Percentiles rank a stretch among this genome's conserved stretches.
Conservation (phyloP, 225 moss, liverwort and hornwort genomes). For the Straminergon stramineum region DNA sequence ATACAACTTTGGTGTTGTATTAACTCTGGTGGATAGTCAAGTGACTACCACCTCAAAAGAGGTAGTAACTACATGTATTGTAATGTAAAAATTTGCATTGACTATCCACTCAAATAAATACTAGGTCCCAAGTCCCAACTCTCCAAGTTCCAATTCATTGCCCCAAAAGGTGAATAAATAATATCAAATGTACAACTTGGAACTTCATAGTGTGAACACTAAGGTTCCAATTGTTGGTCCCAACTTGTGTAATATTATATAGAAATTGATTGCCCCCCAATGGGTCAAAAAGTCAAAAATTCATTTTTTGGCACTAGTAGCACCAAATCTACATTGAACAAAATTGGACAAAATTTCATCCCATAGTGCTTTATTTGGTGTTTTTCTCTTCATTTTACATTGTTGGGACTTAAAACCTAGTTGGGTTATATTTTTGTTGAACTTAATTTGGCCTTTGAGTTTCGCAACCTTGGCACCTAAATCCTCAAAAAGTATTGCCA, state of each 20-base stretch:
- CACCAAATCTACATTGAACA: neutral
- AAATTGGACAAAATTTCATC: neutral
- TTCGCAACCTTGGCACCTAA: neutral
- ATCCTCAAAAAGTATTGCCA: neutral
- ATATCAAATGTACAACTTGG: too few relatives aligned
- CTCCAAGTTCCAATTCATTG: neutral
- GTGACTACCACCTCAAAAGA: too few relatives aligned
- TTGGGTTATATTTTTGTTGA: neutral
- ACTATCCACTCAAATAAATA: neutral
- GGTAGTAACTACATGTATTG: too few relatives aligned
- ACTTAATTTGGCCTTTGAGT: too few relatives aligned
- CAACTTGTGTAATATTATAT: neutral
- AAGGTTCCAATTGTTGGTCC: too few relatives aligned
- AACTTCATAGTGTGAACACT: too few relatives aligned
- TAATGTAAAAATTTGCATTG: too few relatives aligned
- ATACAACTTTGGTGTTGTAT: neutral
- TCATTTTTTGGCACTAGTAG: neutral
- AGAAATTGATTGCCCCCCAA: too few relatives aligned
- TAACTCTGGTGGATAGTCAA: too few relatives aligned
- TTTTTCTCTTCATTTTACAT: neutral
- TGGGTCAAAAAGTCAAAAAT: neutral
- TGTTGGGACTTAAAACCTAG: neutral
- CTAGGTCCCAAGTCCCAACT: neutral
- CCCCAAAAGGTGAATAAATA: neutral
- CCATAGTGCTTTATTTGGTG: accelerated